phyloP scores from a whole-genome alignment of 2,329 filamentous ascomycete species.

The Pseudofabraea citricarpa region DNA sequence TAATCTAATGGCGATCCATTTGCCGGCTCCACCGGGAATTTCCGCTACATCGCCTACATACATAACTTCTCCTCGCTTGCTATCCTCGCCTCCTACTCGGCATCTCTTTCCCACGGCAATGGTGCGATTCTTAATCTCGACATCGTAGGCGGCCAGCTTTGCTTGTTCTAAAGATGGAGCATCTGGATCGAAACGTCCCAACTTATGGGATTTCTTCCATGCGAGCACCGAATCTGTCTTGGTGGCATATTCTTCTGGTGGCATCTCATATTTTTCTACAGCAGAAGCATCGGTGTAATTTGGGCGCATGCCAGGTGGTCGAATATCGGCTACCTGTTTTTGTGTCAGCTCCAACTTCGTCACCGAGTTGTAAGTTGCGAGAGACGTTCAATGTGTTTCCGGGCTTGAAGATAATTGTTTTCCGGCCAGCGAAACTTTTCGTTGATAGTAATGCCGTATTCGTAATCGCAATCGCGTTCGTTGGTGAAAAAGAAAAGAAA shows the following conservation, averaged over 20 bases:
- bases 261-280: slow-evolving; percentile 88
- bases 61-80: slow-evolving; percentile 60
- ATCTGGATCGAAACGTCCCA: slow-evolving; percentile 92
- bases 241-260: slow-evolving; percentile 78
- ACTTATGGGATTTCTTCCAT: slow-evolving; percentile 91
- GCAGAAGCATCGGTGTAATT: slow-evolving; percentile 78
- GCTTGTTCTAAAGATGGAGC: slow-evolving; percentile 70
- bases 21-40: slow-evolving; percentile 59
- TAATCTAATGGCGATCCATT: slow-evolving; percentile 70
- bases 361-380: too few relatives aligned
- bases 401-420: too few relatives aligned
- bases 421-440: too few relatives aligned
- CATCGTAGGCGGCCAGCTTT: slow-evolving; percentile 62
- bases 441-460: too few relatives aligned
- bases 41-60: slow-evolving; percentile 72
- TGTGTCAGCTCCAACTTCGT: too few relatives aligned
- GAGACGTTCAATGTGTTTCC: too few relatives aligned
- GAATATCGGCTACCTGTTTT: slow-evolving; percentile 73
- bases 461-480: too few relatives aligned
- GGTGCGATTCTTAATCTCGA: slow-evolving; percentile 66
- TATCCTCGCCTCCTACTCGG: slow-evolving; percentile 62
- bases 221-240: slow-evolving; percentile 85
- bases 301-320: slow-evolving; percentile 67
- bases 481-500: too few relatives aligned
- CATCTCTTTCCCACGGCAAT: slow-evolving; percentile 60